Evolutionary conservation across 2,329 filamentous ascomycete species (phyloP), one percentile per base, ranked within the genome.

Genomic region (Ceratocystis cubensis): DNA sequence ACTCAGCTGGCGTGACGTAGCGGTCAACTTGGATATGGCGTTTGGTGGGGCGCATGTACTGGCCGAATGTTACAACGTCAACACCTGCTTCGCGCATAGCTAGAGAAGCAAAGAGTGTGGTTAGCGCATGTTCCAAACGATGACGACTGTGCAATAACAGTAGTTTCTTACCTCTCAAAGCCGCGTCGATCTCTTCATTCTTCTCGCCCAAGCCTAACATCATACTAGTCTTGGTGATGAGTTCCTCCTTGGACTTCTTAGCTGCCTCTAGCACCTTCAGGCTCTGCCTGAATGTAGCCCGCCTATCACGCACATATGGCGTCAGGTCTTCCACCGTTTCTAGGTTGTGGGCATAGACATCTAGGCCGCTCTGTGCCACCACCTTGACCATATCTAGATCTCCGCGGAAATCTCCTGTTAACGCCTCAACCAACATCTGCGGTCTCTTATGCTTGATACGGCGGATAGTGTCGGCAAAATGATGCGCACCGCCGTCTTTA

Each of bases 41-140:
- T 81, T 97, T 99, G 3, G 94, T 99, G 1, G 94, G 94, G 10
- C 93, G 89, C 94, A 99, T 99, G 80, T 99, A 99, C 79, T 99
- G 94, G n/a, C 94, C 94, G 71, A 99, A 99, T 0, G 94, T 99
- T 67, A 99, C 91, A 13, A 99, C 91, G 71, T 99, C 94, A 59
- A 96, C 92, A 68, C 89, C 80, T 67, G 85, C 83, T 70, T 86
- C 86, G 67, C 94, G 84, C 13, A 99, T 82, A 75, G 95, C 89
- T 84, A n/a, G 25, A 33, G 37, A 64, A 33, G 61, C 41, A 25
- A 30, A 37, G 33, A 28, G 28, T 13, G 22, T 3, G 5, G 61
- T 13, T 66, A 50, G 8, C 50, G 41, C 13, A 17, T 30, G 41
- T 64, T 61, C 37, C 10, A 3, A 41, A 4, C 3, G 25, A 33